Conservation (phyloP, 1,284 basidiomycete species). For the Apiotrichum brassicae region DNA sequence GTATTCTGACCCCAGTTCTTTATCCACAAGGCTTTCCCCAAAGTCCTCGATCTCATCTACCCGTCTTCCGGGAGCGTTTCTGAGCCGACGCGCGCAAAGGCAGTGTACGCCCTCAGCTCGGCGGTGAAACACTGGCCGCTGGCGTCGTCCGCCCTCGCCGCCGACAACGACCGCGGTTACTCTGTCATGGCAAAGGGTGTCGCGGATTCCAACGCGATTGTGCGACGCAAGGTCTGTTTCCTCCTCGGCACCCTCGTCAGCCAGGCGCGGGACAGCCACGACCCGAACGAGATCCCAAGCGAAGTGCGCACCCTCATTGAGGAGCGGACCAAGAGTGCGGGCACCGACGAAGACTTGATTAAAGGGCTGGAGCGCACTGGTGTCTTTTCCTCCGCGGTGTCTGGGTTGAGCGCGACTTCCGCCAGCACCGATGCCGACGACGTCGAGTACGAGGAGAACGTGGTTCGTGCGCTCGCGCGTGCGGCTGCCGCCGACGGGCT, state of each 20-base stretch:
- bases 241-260: slow-evolving; percentile 71
- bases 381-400: slow-evolving; percentile 16
- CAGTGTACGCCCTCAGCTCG: slow-evolving; percentile 78
- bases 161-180: slow-evolving; percentile 23
- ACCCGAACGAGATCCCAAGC: slow-evolving; percentile 38
- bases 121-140: slow-evolving; percentile 62
- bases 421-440: slow-evolving; percentile 62
- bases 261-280: slow-evolving; percentile 54
- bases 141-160: slow-evolving; percentile 23
- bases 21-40: slow-evolving; percentile 60
- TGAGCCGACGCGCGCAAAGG: slow-evolving; percentile 58
- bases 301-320: slow-evolving; percentile 35
- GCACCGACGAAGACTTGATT: slow-evolving; percentile 26
- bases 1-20: slow-evolving; percentile 57
- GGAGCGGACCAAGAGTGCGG: slow-evolving; percentile 16
- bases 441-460: slow-evolving; percentile 73
- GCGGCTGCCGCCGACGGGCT: slow-evolving; percentile 39
- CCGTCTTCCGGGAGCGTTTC: slow-evolving; percentile 36
- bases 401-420: slow-evolving; percentile 53
- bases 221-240: slow-evolving; percentile 80
- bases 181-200: slow-evolving; percentile 24
- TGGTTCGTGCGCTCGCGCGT: slow-evolving; percentile 55
- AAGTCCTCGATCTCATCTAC: slow-evolving; percentile 60
- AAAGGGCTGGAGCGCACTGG: slow-evolving; percentile 21
- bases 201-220: slow-evolving; percentile 65